Evolutionary conservation across 805 yeast genomes (phyloP).

Genomic region (Danielozyma ontarioensis): DNA sequence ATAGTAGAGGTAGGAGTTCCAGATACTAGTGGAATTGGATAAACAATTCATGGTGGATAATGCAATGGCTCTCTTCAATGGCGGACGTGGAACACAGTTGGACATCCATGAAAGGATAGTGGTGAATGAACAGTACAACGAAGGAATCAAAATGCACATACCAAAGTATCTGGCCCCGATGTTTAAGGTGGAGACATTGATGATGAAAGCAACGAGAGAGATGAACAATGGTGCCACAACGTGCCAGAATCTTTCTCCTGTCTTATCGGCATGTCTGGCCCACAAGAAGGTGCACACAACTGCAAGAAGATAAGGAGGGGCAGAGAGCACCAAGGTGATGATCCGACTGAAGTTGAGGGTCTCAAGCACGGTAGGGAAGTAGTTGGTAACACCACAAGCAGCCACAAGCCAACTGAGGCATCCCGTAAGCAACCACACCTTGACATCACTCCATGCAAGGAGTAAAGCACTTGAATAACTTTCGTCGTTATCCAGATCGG

Average conservation of each 20-base stretch:
- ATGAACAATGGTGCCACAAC: slow-evolving; percentile 37
- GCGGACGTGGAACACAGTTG: slow-evolving; percentile 52
- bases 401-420: slow-evolving; percentile 45
- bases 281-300: slow-evolving; percentile 46
- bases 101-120: slow-evolving; percentile 52
- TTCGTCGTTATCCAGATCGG: slow-evolving; percentile 30
- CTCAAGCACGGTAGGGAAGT: slow-evolving; percentile 56
- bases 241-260: slow-evolving; percentile 52
- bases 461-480: slow-evolving; percentile 30
- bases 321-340: slow-evolving; percentile 51
- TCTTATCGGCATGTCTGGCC: slow-evolving; percentile 52
- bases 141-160: slow-evolving; percentile 56
- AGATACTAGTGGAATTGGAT: slow-evolving; percentile 51
- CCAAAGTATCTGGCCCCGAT: slow-evolving; percentile 56
- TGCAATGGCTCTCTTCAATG: slow-evolving; percentile 54
- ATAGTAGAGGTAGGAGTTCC: slow-evolving; percentile 52
- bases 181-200: slow-evolving; percentile 45
- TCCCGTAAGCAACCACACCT: slow-evolving; percentile 45
- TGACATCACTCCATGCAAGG: slow-evolving; percentile 35
- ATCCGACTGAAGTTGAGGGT: slow-evolving; percentile 48
- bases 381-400: slow-evolving; percentile 57
- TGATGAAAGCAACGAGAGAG: slow-evolving; percentile 42
- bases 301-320: slow-evolving; percentile 53
- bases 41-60: slow-evolving; percentile 53
- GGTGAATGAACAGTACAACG: slow-evolving; percentile 50